These are phyloP conservation scores for Trypanosoma mega DNA, from an alignment of 208 protist species.

Conservation along the genomic window DNA sequence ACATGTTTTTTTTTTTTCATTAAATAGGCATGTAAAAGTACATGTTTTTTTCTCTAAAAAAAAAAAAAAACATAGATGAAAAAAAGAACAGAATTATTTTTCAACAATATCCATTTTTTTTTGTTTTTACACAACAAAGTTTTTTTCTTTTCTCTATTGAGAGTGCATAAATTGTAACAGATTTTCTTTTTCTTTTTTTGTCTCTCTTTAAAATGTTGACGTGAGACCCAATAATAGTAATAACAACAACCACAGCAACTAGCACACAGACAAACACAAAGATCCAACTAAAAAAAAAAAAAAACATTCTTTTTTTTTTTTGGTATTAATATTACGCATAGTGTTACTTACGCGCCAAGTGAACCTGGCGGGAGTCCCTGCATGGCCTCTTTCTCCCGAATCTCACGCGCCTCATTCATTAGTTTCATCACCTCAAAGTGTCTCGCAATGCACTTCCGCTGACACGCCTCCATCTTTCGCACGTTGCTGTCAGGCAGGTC, in stretches of 20 bases:
- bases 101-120: too few relatives aligned
- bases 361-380: conserved; percentile 34
- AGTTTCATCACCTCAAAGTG: conserved; percentile 89
- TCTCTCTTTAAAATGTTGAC: neutral
- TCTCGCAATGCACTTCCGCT: conserved; percentile 82
- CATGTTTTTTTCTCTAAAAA: too few relatives aligned
- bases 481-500: conserved; percentile 50
- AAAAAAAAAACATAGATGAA: too few relatives aligned
- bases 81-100: too few relatives aligned
- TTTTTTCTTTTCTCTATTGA: neutral
- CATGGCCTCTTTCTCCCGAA: conserved; percentile 50
- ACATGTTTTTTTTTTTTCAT: too few relatives aligned
- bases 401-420: conserved; percentile 53
- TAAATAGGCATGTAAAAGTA: too few relatives aligned
- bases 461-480: conserved; percentile 80
- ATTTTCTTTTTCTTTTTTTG: conserved; percentile 1
- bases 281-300: neutral
- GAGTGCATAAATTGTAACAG: neutral
- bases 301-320: conserved; percentile 3
- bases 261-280: conserved; percentile 5
- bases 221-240: too few relatives aligned
- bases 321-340: neutral
- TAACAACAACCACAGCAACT: too few relatives aligned
- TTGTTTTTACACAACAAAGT: too few relatives aligned
- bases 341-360: conserved; percentile 19